Evolutionary conservation across 345 rosid species (phyloP).

Genomic region (Viola odorata): DNA sequence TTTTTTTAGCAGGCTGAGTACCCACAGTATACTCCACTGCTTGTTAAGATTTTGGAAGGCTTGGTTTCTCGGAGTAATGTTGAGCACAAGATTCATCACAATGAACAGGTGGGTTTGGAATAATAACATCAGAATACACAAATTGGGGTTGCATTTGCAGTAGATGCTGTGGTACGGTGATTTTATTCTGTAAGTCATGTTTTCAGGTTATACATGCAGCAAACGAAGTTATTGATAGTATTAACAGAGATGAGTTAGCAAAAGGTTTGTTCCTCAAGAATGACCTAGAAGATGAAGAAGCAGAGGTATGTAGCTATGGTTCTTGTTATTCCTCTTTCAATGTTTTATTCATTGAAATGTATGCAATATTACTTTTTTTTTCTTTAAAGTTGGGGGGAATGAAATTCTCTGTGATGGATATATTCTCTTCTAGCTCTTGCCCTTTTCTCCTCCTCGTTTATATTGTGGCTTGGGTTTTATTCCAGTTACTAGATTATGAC

Average conservation of each 20-base stretch:
- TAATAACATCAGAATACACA: neutral
- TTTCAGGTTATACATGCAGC: conserved; percentile 77
- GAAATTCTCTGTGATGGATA: too few relatives aligned
- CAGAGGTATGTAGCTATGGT: conserved; percentile 50
- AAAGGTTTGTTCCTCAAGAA: conserved; percentile 55
- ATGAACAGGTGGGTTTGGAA: conserved; percentile 51
- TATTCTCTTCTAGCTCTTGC: neutral
- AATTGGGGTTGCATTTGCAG: neutral
- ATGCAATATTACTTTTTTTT: neutral
- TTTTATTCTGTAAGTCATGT: conserved; percentile 4
- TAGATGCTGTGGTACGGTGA: neutral
- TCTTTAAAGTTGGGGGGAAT: too few relatives aligned
- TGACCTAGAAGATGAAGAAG: conserved; percentile 91
- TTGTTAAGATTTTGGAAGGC: conserved; percentile 81
- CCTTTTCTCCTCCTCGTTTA: neutral
- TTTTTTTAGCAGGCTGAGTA: conserved; percentile 66
- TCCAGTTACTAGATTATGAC: neutral
- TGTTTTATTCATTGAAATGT: neutral
- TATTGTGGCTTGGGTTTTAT: neutral
- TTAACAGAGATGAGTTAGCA: conserved; percentile 71
- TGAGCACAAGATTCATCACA: conserved; percentile 56
- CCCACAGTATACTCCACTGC: conserved; percentile 68
- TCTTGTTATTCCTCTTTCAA: neutral
- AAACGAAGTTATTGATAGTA: conserved; percentile 66
- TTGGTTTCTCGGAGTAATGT: conserved; percentile 52